Conservation (phyloP, 208 protist genomes). For the Leptomonas seymouri region DNA sequence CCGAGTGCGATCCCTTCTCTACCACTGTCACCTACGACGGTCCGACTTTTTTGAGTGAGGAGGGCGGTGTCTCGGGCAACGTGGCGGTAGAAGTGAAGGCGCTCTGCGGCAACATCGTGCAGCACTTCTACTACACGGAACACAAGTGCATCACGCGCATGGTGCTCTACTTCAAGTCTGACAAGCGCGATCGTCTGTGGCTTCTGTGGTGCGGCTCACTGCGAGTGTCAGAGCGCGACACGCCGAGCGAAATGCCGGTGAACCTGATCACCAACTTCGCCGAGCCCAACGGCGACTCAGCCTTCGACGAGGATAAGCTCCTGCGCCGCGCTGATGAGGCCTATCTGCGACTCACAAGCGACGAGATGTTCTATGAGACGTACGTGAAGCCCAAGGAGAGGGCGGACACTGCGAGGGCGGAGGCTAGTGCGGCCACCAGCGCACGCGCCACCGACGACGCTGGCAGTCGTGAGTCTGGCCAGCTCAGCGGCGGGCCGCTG, state of each 20-base stretch:
- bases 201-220: constrained; percentile 87
- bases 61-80: constrained; percentile 76
- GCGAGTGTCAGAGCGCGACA: constrained; percentile 69
- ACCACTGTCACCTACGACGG: constrained; percentile 87
- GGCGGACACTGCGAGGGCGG: constrained; percentile 22
- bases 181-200: constrained; percentile 75
- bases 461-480: constrained; percentile 6
- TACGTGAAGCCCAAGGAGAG: constrained; percentile 53
- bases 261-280: constrained; percentile 80
- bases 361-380: constrained; percentile 82
- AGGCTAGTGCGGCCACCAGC: not conserved
- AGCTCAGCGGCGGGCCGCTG: not conserved
- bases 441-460: constrained; percentile 12
- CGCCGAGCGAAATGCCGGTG: constrained; percentile 76
- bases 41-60: constrained; percentile 78
- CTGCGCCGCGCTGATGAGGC: constrained; percentile 57
- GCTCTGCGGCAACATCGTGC: constrained; percentile 80
- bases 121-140: constrained; percentile 91
- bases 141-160: constrained; percentile 93
- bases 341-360: constrained; percentile 61
- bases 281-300: constrained; percentile 41
- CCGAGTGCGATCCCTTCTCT: constrained; percentile 69
- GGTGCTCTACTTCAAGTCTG: constrained; percentile 90
- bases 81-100: constrained; percentile 74
- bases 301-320: constrained; percentile 60